These are phyloP conservation scores for Phialophora chinensis DNA, from an alignment of 2,329 filamentous ascomycete genomes.

Conservation along the genomic window DNA sequence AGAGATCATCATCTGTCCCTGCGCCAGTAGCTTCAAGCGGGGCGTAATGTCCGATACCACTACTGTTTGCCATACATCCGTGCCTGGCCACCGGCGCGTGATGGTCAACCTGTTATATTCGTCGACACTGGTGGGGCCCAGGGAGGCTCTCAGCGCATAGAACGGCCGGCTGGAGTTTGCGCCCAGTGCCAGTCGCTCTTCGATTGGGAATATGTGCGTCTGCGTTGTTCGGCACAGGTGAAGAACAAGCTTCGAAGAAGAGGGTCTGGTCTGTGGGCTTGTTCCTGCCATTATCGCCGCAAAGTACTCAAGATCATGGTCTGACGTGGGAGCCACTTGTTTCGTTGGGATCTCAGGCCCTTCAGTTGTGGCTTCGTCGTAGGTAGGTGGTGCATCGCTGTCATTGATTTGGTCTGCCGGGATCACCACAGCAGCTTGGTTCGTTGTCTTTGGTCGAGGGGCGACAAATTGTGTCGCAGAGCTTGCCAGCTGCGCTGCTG, in stretches of 20 bases:
- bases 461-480: not conserved
- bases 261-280: not conserved
- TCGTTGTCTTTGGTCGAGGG: not conserved
- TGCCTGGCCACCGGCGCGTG: slow-evolving; percentile 3
- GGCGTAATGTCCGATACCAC: slow-evolving; percentile 1
- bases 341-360: not conserved
- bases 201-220: not conserved
- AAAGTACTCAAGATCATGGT: not conserved
- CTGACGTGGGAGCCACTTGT: not conserved
- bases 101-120: slow-evolving; percentile 3
- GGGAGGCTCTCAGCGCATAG: not conserved
- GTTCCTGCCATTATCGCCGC: not conserved
- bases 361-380: not conserved
- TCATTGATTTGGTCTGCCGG: slow-evolving; percentile 1
- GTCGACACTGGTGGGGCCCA: not conserved
- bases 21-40: not conserved
- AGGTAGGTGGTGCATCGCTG: slow-evolving; percentile 1
- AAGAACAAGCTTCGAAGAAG: slow-evolving; percentile 1
- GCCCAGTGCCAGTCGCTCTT: slow-evolving; percentile 2
- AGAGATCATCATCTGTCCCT: slow-evolving; percentile 5
- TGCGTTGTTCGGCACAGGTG: not conserved
- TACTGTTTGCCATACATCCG: slow-evolving; percentile 1
- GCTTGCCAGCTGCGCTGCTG: slow-evolving; percentile 2
- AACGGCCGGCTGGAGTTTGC: not conserved
- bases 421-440: slow-evolving; percentile 1